These are phyloP conservation scores for Lactifluus piperatus DNA, from an alignment of 768 basidiomycete species.

Conservation along the genomic window DNA sequence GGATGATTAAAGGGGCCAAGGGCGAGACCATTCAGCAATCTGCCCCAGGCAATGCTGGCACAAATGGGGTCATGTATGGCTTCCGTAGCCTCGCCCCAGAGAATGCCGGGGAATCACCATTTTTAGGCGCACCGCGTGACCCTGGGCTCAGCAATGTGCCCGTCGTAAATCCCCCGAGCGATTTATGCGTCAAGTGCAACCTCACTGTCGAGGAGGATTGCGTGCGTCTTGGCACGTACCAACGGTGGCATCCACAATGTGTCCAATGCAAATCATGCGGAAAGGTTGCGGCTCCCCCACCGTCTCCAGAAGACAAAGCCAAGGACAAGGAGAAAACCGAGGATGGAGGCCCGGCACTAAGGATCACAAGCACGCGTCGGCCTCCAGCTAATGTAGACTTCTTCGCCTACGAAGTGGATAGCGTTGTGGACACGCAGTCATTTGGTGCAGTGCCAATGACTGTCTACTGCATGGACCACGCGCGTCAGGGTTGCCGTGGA, in stretches of 20 bases:
- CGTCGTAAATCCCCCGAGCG: conserved; percentile 70
- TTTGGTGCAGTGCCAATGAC: conserved; percentile 67
- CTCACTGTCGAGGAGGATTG: conserved; percentile 97
- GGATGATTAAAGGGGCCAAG: conserved; percentile 68
- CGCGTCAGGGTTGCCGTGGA: conserved; percentile 49
- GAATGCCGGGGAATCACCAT: conserved; percentile 83
- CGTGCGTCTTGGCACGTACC: conserved; percentile 89
- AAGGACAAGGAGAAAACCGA: conserved; percentile 35
- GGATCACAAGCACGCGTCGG: conserved; percentile 55
- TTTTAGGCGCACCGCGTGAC: conserved; percentile 40
- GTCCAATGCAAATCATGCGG: conserved; percentile 80
- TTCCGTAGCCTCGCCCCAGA: conserved; percentile 89
- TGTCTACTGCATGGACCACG: conserved; percentile 75
- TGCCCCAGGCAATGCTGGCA: conserved; percentile 55
- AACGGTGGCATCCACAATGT: conserved; percentile 94
- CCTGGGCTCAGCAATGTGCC: conserved; percentile 42
- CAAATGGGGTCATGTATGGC: conserved; percentile 84
- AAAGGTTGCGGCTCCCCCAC: conserved; percentile 57
- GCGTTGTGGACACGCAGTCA: conserved; percentile 55
- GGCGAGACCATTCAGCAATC: conserved; percentile 41
- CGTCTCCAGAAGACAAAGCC: conserved; percentile 46
- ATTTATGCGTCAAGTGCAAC: conserved; percentile 84
- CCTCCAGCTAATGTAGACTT: conserved; percentile 72
- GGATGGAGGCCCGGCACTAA: conserved; percentile 39
- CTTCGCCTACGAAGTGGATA: conserved; percentile 72